Base-by-base conservation (phyloP, 352 stramenopile species). In the Globisporangium megalacanthum region DNA sequence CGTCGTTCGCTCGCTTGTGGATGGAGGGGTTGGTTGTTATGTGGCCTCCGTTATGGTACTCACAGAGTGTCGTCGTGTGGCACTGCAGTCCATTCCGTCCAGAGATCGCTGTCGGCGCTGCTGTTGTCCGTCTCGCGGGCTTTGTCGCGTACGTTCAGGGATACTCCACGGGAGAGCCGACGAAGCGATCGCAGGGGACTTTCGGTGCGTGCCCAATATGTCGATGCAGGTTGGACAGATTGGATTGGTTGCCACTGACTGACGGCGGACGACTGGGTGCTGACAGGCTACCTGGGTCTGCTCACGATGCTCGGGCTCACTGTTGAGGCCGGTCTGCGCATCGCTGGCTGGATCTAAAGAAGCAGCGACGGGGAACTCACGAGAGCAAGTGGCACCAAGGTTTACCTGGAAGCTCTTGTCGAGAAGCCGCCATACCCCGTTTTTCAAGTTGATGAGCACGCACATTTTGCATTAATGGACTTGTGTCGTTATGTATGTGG, bases 91-190 rank as follows among this genome's bases (percentile, higher is more conserved):
- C 87, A n/a, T 89, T 76, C 60, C 81, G 77, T 22, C 81, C 81
- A 14, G 54, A 71, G 17, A 61, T 81, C 20, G 79, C 79, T 46
- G 78, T 68, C 15, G 75, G 81, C 48, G 74, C 66, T 7, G 68
- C 77, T 6, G 35, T 76, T 13, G 60, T 89, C 19, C 78, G 81
- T 41, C 60, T 86, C 45, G 15, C 77, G 2, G 72, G 70, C 15
- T 86, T 91, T 63, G 60, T 88, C 37, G 31, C 58, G 37, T 91
- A 91, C 66, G 71, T 89, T 25, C 57, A 72, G n/a, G 77, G 78
- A 7, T 91, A 91, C 63, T 66, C 78, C 29, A 73, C 65, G 14
- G 81, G 81, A 1, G 77, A 89, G 52, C 78, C 81, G n/a, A 62
- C 62, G 49, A 91, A 91, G 75, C 69, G 78, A 44, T 29, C 73